Evolutionary conservation across 2,329 filamentous ascomycete genomes (phyloP), one percentile per base, ranked within the genome.

Genomic region (Aureobasidium sp.): DNA sequence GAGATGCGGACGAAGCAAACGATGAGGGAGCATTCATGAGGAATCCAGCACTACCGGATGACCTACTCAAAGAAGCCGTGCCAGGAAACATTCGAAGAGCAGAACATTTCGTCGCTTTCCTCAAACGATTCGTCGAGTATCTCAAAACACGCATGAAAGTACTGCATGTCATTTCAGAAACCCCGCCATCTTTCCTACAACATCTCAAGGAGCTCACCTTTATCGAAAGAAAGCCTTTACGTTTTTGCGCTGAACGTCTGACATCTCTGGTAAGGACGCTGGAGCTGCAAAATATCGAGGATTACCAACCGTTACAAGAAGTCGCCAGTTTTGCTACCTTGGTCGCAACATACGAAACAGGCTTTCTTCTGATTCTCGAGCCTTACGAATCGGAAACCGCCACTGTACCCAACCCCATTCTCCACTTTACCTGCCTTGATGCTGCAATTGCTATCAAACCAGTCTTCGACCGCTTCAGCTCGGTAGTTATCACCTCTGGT

Each of bases 401-500:
- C 29, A 94, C 94, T 58, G 92, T 99, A 0, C 91, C 94, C 0
- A 99, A 99, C 66, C 94, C 94, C 0, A 87, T 97, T n/a, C 81
- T 99, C 13, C 95, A 99, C 73, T 96, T 99, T 72, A 94, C 93
- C 2, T 99, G 94, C 70, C 82, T 99, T 26, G 94, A 99, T 74
- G 94, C 94, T 4, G 94, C 95, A 0, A 99, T 99, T 67, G 94
- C 95, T 46, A 99, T 99, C 71, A 95, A 94, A 66, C 94, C 94
- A 0, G 93, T 99, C 5, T 97, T 99, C 71, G 93, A 99, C 64
- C 87, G 94, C 57, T 99, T 99, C 74, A 92, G 90, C 74, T 97
- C 94, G 1, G 94, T 99, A 66, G 96, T 99, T 71, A 97, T 99
- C 72, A 99, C 94, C 0, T 97, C 94, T 0, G 94, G 94, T 66